Base-by-base conservation (phyloP, 2,329 filamentous ascomycete species). In the Talaromyces albobiverticillius region DNA sequence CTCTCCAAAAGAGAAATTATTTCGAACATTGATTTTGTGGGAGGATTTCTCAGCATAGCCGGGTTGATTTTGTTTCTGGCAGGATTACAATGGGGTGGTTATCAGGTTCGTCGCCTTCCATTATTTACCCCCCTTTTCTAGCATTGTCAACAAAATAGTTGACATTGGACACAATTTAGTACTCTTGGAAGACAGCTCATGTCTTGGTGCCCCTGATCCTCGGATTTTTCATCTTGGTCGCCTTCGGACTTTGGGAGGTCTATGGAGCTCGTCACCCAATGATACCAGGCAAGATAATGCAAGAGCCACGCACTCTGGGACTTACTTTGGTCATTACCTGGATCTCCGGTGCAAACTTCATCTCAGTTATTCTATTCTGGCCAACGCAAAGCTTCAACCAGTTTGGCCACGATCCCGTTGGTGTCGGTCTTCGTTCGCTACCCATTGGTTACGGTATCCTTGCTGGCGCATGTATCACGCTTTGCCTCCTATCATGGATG, bases 371-470 rank as follows among this genome's bases (percentile, higher is more conserved):
- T 47, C 74, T 76, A 66, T 83, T 86, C 65, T 87, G 83, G 83
- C 82, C 82, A 4, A 84, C 82, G 0, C 80, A 87, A 65, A 79
- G 81, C 1, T 85, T 82, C 70, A 86, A 86, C 59, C 79, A 86
- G 9, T 86, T 86, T 63, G 82, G 82, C 6, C 82, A 87, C 59
- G 82, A 87, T 58, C 83, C 84, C 0, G 67, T 85, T 16, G 77
- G 76, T 20, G 79, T 88, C 51, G 86, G 86, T n/a, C 70, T 88
- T 55, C 79, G 85, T 54, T 82, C 82, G 38, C 67, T 89, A 5
- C 85, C 85, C 1, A 78, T 88, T 57, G 84, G 82, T 2, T 83
- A 87, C 57, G 79, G 79, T 22, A 85, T 88, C 62, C 75, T 88
- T 31, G 70, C 69, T 31, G 86, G 86, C 11, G 84, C 84, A 22